phyloP scores from a whole-genome alignment of 148 eudicot genomes.

The Beta vulgaris region DNA sequence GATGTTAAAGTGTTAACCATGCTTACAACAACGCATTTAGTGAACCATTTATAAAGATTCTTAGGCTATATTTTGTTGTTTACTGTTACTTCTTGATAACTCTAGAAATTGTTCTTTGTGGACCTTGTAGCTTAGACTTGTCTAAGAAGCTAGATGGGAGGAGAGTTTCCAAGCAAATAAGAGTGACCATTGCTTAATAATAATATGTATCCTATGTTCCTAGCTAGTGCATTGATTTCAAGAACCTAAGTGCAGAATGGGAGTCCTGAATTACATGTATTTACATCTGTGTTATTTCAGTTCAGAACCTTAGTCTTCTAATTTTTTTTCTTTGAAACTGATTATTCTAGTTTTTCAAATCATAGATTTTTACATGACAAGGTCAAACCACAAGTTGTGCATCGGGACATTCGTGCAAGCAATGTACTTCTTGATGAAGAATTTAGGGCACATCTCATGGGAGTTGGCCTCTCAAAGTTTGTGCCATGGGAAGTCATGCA shows the following conservation, averaged over 20 bases:
- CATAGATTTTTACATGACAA: slow-evolving; percentile 91
- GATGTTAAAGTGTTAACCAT: background rate
- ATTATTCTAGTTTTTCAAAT: background rate
- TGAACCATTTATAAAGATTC: no score
- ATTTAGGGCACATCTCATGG: slow-evolving; percentile 79
- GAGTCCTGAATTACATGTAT: no score
- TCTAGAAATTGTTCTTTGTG: background rate
- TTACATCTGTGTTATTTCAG: background rate
- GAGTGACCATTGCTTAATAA: background rate
- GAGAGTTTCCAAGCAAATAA: background rate
- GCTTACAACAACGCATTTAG: background rate
- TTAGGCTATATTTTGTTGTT: background rate
- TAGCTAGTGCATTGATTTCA: no score
- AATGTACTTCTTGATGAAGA: slow-evolving; percentile 87
- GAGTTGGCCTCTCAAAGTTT: slow-evolving; percentile 89
- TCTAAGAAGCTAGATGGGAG: background rate
- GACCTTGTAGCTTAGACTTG: background rate
- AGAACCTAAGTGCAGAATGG: no score
- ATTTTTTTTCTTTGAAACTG: background rate
- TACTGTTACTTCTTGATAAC: no score
- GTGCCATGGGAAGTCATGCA: slow-evolving; percentile 97
- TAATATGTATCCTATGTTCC: background rate
- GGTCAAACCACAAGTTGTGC: slow-evolving; percentile 94
- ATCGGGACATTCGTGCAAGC: slow-evolving; percentile 85
- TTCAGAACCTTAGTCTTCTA: background rate